phyloP scores from a whole-genome alignment of 2,329 filamentous ascomycete genomes.

The Xylaria sp. region DNA sequence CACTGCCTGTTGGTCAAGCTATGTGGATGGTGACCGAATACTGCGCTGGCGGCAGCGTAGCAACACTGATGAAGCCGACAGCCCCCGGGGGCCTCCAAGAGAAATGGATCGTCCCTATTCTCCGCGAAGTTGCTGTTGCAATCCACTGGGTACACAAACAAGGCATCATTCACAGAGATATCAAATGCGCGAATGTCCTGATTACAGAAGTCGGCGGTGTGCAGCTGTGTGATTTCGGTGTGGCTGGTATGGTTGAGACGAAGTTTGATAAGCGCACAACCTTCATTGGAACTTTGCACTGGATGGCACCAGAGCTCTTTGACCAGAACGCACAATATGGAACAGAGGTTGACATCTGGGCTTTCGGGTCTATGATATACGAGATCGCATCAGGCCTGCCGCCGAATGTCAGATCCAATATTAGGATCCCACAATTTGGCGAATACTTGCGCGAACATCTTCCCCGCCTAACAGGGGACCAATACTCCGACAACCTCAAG shows the following conservation, averaged over 20 bases:
- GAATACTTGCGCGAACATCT: slow-evolving; percentile 69
- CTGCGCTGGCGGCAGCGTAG: slow-evolving; percentile 85
- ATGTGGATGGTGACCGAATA: slow-evolving; percentile 93
- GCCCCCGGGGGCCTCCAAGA: slow-evolving; percentile 73
- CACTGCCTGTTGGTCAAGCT: slow-evolving; percentile 78
- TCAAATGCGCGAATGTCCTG: slow-evolving; percentile 83
- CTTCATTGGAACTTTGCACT: slow-evolving; percentile 84
- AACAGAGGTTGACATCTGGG: slow-evolving; percentile 84
- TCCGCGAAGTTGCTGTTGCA: slow-evolving; percentile 73
- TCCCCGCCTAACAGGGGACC: slow-evolving; percentile 76
- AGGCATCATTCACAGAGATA: slow-evolving; percentile 76
- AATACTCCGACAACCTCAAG: slow-evolving; percentile 75
- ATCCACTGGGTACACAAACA: slow-evolving; percentile 75
- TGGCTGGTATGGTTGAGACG: slow-evolving; percentile 80
- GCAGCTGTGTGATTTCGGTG: slow-evolving; percentile 87
- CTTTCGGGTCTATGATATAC: slow-evolving; percentile 82
- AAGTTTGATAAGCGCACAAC: slow-evolving; percentile 82
- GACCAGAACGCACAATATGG: slow-evolving; percentile 73
- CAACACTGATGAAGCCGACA: slow-evolving; percentile 76
- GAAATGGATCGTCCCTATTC: slow-evolving; percentile 75
- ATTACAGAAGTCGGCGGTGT: slow-evolving; percentile 81
- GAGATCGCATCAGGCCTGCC: slow-evolving; percentile 84
- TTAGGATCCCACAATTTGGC: slow-evolving; percentile 63
- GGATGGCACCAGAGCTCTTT: slow-evolving; percentile 87
- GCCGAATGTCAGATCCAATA: slow-evolving; percentile 71